A percentile compares a stretch with the other conserved stretches of the same genome.
These are phyloP conservation scores for Diplodia sapinea DNA, from an alignment of 2,329 filamentous ascomycete genomes.

Conservation along the genomic window DNA sequence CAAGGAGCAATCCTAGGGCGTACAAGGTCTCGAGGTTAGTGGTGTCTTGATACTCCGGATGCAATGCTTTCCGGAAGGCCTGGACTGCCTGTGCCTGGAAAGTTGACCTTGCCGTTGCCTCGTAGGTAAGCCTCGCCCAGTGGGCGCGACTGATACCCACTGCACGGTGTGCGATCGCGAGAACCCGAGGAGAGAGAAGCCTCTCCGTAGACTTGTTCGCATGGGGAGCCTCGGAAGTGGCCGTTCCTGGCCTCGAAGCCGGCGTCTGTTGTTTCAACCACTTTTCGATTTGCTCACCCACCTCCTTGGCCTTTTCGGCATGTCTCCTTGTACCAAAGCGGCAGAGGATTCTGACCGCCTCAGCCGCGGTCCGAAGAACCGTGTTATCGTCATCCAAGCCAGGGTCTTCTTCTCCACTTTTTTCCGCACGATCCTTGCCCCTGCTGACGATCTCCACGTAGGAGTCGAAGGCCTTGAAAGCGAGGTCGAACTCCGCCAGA, in stretches of 20 bases:
- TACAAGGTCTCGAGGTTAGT: conserved; percentile 79
- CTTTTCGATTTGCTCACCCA: conserved; percentile 74
- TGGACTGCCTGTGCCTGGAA: conserved; percentile 79
- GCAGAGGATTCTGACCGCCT: conserved; percentile 80
- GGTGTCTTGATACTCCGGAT: conserved; percentile 67
- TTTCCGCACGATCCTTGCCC: conserved; percentile 82
- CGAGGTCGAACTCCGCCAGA: conserved; percentile 88
- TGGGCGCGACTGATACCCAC: conserved; percentile 85
- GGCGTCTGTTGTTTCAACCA: conserved; percentile 68
- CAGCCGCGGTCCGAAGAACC: conserved; percentile 77
- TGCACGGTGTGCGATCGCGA: conserved; percentile 75
- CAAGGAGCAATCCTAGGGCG: conserved; percentile 80
- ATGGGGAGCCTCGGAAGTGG: conserved; percentile 35
- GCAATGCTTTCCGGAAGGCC: conserved; percentile 74
- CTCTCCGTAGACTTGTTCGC: conserved; percentile 42
- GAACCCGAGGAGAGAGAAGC: conserved; percentile 62
- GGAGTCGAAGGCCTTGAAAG: conserved; percentile 87
- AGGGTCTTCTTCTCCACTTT: conserved; percentile 70
- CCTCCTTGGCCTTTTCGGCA: conserved; percentile 76
- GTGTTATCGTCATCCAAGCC: conserved; percentile 79
- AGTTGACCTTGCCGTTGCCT: conserved; percentile 71
- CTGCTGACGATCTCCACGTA: conserved; percentile 88
- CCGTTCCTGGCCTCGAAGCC: conserved; percentile 38
- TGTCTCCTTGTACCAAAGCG: conserved; percentile 77
- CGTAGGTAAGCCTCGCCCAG: conserved; percentile 82